phyloP scores from a whole-genome alignment of 1,139 yeast species.

The Diutina rugosa region DNA sequence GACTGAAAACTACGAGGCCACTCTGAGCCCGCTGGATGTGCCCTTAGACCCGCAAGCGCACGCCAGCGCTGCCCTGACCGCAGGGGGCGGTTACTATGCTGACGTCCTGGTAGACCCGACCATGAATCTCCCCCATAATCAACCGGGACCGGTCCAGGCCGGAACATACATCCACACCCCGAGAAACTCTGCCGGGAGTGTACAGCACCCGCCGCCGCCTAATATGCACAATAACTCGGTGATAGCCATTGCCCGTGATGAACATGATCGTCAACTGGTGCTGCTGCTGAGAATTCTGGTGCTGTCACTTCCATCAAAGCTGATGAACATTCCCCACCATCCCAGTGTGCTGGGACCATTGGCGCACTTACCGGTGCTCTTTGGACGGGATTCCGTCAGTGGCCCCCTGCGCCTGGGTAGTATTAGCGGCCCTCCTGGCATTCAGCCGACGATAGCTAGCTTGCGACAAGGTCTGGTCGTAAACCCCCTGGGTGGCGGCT shows the following conservation, averaged over 20 bases:
- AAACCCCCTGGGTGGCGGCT: neutral
- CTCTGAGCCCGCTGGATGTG: conserved; percentile 18
- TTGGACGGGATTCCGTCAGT: conserved; percentile 30
- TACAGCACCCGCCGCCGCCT: conserved; percentile 2
- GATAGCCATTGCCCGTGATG: conserved; percentile 30
- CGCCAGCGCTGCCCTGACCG: conserved; percentile 14
- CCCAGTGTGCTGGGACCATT: conserved; percentile 20
- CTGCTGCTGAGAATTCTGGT: conserved; percentile 26
- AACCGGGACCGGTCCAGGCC: conserved; percentile 23
- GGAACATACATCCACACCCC: conserved; percentile 20
- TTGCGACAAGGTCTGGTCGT: conserved; percentile 19
- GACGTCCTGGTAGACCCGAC: conserved; percentile 35
- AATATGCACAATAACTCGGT: conserved; percentile 25
- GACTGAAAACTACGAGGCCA: conserved; percentile 12
- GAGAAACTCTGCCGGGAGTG: conserved; percentile 17
- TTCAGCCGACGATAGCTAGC: conserved; percentile 22
- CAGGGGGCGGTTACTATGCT: conserved; percentile 35
- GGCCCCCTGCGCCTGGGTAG: conserved; percentile 24
- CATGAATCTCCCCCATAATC: conserved; percentile 34
- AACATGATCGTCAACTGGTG: conserved; percentile 21
- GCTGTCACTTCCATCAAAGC: conserved; percentile 32
- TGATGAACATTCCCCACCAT: conserved; percentile 38
- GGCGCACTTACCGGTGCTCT: conserved; percentile 33
- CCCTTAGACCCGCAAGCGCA: conserved; percentile 24
- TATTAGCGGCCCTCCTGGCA: conserved; percentile 21